phyloP scores from a whole-genome alignment of 2,329 filamentous ascomycete species.

The Trichoderma guizhouense region DNA sequence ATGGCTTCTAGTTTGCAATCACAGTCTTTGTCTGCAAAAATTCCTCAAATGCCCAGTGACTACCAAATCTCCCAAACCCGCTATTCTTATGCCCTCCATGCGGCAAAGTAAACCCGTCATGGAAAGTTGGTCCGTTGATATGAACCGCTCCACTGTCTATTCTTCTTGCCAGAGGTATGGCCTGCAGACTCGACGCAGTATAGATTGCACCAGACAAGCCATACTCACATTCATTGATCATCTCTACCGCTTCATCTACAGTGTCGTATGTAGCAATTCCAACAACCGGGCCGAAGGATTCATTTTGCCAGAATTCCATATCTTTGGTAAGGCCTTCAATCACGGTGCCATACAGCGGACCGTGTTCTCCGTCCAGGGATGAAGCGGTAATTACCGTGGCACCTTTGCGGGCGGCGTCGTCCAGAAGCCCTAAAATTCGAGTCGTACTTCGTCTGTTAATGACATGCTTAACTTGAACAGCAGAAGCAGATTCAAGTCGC shows the following conservation, averaged over 20 bases:
- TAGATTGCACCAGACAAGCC: constrained; percentile 24
- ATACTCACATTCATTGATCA: constrained; percentile 21
- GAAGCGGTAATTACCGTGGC: constrained; percentile 1
- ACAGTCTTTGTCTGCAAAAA: constrained; percentile 19
- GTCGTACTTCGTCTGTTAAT: background rate
- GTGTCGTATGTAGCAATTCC: constrained; percentile 14
- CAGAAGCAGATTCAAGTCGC: background rate
- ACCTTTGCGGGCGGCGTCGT: background rate
- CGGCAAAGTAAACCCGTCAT: constrained; percentile 24
- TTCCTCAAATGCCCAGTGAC: constrained; percentile 13
- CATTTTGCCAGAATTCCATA: constrained; percentile 22
- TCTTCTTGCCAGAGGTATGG: constrained; percentile 12
- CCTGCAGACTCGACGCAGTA: constrained; percentile 10
- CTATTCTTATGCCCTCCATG: constrained; percentile 26
- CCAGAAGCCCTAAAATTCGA: background rate
- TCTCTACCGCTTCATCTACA: constrained; percentile 20
- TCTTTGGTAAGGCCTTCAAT: constrained; percentile 20
- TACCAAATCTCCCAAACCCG: constrained; percentile 26
- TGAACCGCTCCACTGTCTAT: constrained; percentile 23
- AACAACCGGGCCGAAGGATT: constrained; percentile 25
- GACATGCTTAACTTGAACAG: background rate
- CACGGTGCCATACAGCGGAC: constrained; percentile 18
- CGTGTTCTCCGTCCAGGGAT: background rate
- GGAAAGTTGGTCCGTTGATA: constrained; percentile 24
- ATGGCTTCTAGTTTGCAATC: constrained; percentile 1